Evolutionary conservation across 768 basidiomycete genomes (phyloP).

Genomic region (Gautieria morchelliformis): DNA sequence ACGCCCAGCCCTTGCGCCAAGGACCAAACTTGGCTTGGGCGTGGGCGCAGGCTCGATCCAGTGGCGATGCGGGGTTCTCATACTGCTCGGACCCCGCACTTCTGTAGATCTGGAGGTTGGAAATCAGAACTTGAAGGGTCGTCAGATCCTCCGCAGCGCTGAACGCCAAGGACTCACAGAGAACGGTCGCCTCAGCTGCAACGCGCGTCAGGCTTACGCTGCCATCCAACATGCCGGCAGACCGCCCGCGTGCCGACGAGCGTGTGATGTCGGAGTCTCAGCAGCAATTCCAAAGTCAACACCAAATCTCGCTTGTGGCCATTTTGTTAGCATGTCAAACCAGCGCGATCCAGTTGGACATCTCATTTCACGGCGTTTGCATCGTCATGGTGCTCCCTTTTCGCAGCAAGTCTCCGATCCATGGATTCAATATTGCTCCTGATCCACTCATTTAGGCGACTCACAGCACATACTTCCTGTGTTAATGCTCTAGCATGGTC

Average conservation of each 20-base stretch:
- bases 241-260: neutral
- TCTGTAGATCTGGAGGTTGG: neutral
- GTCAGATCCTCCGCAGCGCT: neutral
- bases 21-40: no score
- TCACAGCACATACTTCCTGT: constrained; percentile 47
- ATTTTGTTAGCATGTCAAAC: neutral
- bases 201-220: no score
- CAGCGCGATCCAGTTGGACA: neutral
- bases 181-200: no score
- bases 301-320: neutral
- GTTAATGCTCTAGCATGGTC: constrained; percentile 54
- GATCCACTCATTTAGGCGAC: constrained; percentile 16
- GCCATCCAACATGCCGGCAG: no score
- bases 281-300: neutral
- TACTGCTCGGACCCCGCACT: neutral
- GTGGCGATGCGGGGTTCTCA: neutral
- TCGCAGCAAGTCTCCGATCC: neutral
- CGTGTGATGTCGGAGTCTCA: neutral
- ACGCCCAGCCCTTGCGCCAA: no score
- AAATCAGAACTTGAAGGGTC: neutral
- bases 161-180: no score
- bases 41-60: neutral
- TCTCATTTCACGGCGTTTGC: neutral
- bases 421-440: neutral
- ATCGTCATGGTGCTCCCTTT: constrained; percentile 1